These are phyloP conservation scores for Brassica carinata DNA, from an alignment of 345 rosid species.

Conservation along the genomic window DNA sequence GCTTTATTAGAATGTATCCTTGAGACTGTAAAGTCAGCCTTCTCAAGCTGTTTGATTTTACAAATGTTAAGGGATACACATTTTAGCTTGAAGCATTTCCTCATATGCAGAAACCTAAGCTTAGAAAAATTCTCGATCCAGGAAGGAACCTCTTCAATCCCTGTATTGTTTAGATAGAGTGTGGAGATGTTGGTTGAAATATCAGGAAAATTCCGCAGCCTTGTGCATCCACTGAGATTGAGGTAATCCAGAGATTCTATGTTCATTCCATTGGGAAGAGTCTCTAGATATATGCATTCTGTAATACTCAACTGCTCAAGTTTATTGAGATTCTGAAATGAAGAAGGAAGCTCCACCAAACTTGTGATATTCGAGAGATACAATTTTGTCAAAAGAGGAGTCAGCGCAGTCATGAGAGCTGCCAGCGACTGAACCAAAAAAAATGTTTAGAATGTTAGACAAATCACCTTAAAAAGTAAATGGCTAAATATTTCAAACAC, in stretches of 20 bases:
- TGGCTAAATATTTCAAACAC: no score
- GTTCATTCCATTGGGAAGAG: neutral
- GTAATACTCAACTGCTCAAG: neutral
- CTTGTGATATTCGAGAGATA: neutral
- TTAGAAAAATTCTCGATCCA: neutral
- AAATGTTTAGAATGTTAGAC: neutral
- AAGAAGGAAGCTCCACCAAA: conserved; percentile 1
- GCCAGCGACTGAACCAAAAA: conserved; percentile 13
- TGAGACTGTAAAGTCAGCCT: neutral
- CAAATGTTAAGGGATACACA: neutral
- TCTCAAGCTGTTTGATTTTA: neutral
- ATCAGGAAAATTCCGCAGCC: neutral
- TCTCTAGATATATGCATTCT: neutral
- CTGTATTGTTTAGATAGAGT: neutral
- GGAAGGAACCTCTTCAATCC: neutral
- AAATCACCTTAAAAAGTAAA: no score
- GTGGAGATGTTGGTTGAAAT: neutral
- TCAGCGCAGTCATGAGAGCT: conserved; percentile 11
- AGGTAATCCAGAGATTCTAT: neutral
- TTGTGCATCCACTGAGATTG: neutral
- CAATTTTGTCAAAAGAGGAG: neutral
- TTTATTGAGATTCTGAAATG: neutral
- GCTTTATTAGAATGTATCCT: neutral
- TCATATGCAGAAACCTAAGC: neutral
- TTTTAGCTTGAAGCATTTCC: neutral